Percentiles rank a stretch among this genome's conserved stretches.
These are phyloP conservation scores for Aspergillus funiculosus DNA, from an alignment of 495 filamentous ascomycete genomes.

Conservation along the genomic window DNA sequence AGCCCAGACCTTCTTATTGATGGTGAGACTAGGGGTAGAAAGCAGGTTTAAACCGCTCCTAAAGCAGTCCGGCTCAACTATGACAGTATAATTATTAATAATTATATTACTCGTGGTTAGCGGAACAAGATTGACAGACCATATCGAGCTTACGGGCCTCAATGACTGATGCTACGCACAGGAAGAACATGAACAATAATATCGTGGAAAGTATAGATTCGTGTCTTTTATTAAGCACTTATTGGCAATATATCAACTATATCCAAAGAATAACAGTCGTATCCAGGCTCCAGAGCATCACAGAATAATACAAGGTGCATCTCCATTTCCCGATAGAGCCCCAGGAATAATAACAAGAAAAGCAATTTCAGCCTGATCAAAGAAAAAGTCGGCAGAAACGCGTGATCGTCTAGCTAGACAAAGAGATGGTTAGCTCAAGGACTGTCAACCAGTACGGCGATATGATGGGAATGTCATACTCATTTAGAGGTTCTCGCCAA, in stretches of 20 bases:
- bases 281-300: background rate
- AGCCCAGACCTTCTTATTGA: too few species aligned
- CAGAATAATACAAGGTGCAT: slow-evolving; percentile 8
- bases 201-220: too few species aligned
- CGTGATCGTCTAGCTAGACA: background rate
- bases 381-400: background rate
- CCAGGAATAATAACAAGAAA: background rate
- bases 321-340: background rate
- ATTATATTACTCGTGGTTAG: too few species aligned
- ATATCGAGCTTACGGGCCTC: too few species aligned
- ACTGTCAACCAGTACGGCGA: background rate
- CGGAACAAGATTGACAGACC: too few species aligned
- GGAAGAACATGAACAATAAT: too few species aligned
- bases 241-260: slow-evolving; percentile 1
- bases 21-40: too few species aligned
- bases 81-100: too few species aligned
- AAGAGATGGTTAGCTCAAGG: background rate
- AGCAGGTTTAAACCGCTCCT: too few species aligned
- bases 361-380: background rate
- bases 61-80: too few species aligned
- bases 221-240: slow-evolving; percentile 7
- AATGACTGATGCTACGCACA: too few species aligned
- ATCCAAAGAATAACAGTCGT: slow-evolving; percentile 2
- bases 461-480: background rate
- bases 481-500: slow-evolving; percentile 11